Base-by-base conservation (phyloP, 345 rosid genomes). In the Gossypium herbaceum region DNA sequence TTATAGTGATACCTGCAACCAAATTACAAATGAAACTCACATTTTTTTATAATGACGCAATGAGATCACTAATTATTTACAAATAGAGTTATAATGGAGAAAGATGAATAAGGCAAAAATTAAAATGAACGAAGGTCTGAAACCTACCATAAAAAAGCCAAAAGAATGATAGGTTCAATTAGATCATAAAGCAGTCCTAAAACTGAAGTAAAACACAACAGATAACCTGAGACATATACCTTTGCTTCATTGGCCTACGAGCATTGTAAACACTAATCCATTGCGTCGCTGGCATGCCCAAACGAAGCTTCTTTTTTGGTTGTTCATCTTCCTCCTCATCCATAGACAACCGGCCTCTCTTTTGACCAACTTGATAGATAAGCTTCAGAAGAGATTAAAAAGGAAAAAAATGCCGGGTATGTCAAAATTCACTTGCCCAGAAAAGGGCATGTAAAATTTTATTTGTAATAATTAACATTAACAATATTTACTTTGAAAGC, bases 241-340 rank as follows among this genome's bases (percentile, higher is more conserved):
- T 85, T 79, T 91, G 96, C 84, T 91, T 91, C 92, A 91, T 91
- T 11, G 96, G 91, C 56, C 80, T 80, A 74, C 85, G 87, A 58
- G 90, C 90, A 85, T 84, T 89, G 81, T 91, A 88, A 75, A 91
- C 87, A 74, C 86, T 86, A 56, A 87, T 85, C 96, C 96, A 89
- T 61, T 91, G 93, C 1, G 87, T 85, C 12, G 96, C 91, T 10
- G 96, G 89, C 90, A 89, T 86, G 76, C 96, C 92, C 82, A 84
- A 27, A 13, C 90, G 90, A 19, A 89, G 75, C 79, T 84, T 91
- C 84, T 89, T 91, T 81, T 80, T 87, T 24, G 90, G 90, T 65
- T 87, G 90, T 65, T 79, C 92, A 80, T 89, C 89, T 29, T 87
- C 91, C 4, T 85, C 95, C 64, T 84, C 78, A 54, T 66, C 93